A percentile compares a stretch with the other conserved stretches of the same genome.
phyloP scores from a whole-genome alignment of 768 basidiomycete species.

The Phanerodontia chrysosporium region DNA sequence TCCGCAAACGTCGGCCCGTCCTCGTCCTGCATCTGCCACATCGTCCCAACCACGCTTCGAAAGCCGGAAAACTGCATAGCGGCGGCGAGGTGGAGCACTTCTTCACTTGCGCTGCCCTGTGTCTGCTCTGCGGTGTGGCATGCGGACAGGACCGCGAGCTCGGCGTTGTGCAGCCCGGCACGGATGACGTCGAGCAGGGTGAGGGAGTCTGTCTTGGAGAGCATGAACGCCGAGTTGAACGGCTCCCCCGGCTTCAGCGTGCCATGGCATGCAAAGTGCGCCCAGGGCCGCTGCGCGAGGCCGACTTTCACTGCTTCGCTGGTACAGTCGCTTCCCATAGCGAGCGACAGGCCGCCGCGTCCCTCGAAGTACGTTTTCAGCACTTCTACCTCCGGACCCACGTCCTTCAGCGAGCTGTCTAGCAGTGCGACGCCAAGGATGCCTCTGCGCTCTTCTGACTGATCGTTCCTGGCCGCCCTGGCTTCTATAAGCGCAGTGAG shows the following conservation, averaged over 20 bases:
- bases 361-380: neutral
- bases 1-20: slow-evolving; percentile 30
- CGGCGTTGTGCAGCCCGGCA: slow-evolving; percentile 13
- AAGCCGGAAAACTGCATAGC: slow-evolving; percentile 35
- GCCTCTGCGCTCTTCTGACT: neutral
- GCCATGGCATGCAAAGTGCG: slow-evolving; percentile 29
- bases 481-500: slow-evolving; percentile 17
- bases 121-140: slow-evolving; percentile 41
- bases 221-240: slow-evolving; percentile 24
- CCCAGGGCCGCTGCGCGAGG: slow-evolving; percentile 13
- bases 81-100: slow-evolving; percentile 39
- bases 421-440: neutral
- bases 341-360: neutral
- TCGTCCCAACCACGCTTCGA: slow-evolving; percentile 34
- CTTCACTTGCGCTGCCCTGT: slow-evolving; percentile 29
- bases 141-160: slow-evolving; percentile 43
- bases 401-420: neutral
- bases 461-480: neutral
- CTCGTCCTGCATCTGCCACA: slow-evolving; percentile 41
- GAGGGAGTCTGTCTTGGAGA: slow-evolving; percentile 20
- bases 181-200: slow-evolving; percentile 15
- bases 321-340: neutral
- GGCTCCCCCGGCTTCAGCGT: slow-evolving; percentile 18
- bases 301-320: slow-evolving; percentile 6
- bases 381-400: neutral